These are phyloP conservation scores for Blastomyces emzantsi DNA, from an alignment of 2,329 filamentous ascomycete species.

Conservation along the genomic window DNA sequence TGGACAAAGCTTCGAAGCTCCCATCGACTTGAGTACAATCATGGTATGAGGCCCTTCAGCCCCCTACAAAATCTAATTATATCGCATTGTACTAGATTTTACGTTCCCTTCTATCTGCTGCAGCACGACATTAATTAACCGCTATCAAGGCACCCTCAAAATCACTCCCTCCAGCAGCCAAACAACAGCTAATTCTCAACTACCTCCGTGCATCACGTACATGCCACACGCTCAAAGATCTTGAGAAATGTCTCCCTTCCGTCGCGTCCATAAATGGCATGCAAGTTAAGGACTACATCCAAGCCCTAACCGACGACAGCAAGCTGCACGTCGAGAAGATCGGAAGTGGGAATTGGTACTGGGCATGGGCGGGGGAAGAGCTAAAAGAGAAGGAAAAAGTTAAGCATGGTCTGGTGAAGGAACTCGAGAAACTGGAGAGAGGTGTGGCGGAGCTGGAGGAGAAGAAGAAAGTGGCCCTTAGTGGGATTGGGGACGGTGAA, in stretches of 20 bases:
- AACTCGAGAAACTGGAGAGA: constrained; percentile 23
- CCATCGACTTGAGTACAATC: background rate
- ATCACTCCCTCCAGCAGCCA: constrained; percentile 47
- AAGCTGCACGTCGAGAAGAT: constrained; percentile 60
- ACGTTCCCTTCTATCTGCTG: background rate
- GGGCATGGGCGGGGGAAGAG: constrained; percentile 55
- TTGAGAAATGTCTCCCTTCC: constrained; percentile 55
- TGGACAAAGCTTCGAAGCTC: background rate
- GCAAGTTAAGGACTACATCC: constrained; percentile 59
- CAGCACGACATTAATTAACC: background rate
- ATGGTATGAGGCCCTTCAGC: background rate
- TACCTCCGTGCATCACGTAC: constrained; percentile 53
- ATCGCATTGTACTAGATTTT: background rate
- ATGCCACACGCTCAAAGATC: constrained; percentile 57
- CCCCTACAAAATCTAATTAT: background rate
- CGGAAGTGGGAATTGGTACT: constrained; percentile 63
- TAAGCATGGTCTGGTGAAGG: constrained; percentile 28
- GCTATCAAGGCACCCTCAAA: constrained; percentile 37
- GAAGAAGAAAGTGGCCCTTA: constrained; percentile 15
- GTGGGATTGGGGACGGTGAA: constrained; percentile 18
- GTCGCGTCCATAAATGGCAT: constrained; percentile 57
- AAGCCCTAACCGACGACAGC: constrained; percentile 52
- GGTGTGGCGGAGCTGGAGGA: constrained; percentile 17
- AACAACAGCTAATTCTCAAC: constrained; percentile 49
- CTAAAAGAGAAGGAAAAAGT: constrained; percentile 27